phyloP scores from a whole-genome alignment of 805 yeast genomes.

The Candida incommunis region DNA sequence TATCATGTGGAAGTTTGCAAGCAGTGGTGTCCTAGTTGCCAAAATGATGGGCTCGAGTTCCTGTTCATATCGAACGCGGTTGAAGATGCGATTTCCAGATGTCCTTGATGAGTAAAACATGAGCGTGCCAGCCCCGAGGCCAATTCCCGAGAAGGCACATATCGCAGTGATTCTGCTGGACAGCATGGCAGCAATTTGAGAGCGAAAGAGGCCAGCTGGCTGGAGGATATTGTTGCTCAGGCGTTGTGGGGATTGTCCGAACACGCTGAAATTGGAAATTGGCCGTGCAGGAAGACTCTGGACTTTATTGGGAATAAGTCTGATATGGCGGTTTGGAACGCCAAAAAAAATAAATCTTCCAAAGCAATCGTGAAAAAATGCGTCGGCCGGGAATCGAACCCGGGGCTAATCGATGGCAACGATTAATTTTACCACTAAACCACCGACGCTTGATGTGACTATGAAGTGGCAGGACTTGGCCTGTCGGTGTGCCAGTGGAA shows the following conservation, averaged over 20 bases:
- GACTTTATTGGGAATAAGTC: too few species aligned
- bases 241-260: too few species aligned
- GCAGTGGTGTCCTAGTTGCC: constrained; percentile 44
- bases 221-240: too few species aligned
- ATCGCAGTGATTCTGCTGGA: not conserved
- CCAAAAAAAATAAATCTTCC: too few species aligned
- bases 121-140: not conserved
- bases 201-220: too few species aligned
- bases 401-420: constrained; percentile 48
- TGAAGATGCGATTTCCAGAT: constrained; percentile 28
- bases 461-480: too few species aligned
- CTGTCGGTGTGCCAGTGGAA: too few species aligned
- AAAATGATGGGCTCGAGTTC: constrained; percentile 43
- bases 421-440: constrained; percentile 44
- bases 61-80: constrained; percentile 39
- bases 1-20: constrained; percentile 56
- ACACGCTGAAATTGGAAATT: too few species aligned
- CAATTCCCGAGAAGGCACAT: not conserved
- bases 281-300: too few species aligned
- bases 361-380: too few species aligned
- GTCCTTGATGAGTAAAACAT: constrained; percentile 1
- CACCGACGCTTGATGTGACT: constrained; percentile 38
- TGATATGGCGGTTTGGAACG: too few species aligned
- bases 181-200: not conserved
- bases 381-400: constrained; percentile 49